phyloP scores from a whole-genome alignment of 2,329 filamentous ascomycete species.

The Chaetothyriales sp. region DNA sequence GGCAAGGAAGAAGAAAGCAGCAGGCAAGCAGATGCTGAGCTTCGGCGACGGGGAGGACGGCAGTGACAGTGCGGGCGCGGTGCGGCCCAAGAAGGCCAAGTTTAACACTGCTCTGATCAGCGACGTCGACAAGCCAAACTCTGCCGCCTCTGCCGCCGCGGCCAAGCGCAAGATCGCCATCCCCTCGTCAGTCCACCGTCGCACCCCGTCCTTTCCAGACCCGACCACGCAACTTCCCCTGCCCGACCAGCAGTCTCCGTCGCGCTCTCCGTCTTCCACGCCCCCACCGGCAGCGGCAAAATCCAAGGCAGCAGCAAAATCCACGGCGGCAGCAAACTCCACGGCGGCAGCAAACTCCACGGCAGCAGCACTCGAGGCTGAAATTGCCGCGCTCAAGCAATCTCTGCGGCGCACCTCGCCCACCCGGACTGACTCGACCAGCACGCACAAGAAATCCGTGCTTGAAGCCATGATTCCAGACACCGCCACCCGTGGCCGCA shows the following conservation, averaged over 20 bases:
- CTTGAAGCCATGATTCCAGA: conserved; percentile 36
- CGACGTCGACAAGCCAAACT: conserved; percentile 9
- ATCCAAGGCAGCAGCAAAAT: conserved; percentile 22
- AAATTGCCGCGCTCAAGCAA: conserved; percentile 33
- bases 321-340: conserved; percentile 24
- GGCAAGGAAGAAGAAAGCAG: conserved; percentile 32
- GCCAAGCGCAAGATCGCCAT: conserved; percentile 12
- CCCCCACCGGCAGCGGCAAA: conserved; percentile 22
- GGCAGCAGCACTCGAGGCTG: conserved; percentile 25
- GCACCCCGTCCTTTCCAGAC: conserved; percentile 28
- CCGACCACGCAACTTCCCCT: conserved; percentile 32
- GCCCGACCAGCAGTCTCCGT: conserved; percentile 31
- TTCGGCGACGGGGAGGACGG: conserved; percentile 32
- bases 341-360: conserved; percentile 24
- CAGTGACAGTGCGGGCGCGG: conserved; percentile 20
- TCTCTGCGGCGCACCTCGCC: conserved; percentile 34
- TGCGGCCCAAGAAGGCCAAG: conserved; percentile 32
- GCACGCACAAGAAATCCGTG: conserved; percentile 31
- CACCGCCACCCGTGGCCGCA: conserved; percentile 34
- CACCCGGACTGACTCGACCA: conserved; percentile 19
- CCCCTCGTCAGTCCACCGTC: conserved; percentile 17
- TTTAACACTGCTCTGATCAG: conserved; percentile 35
- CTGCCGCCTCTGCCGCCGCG: conserved; percentile 3
- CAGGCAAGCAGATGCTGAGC: conserved; percentile 32
- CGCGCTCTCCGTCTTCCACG: conserved; percentile 17